Percentiles rank a stretch among this genome's conserved stretches.
phyloP scores from a whole-genome alignment of 768 basidiomycete species.

The Phanerochaete carnosa region DNA sequence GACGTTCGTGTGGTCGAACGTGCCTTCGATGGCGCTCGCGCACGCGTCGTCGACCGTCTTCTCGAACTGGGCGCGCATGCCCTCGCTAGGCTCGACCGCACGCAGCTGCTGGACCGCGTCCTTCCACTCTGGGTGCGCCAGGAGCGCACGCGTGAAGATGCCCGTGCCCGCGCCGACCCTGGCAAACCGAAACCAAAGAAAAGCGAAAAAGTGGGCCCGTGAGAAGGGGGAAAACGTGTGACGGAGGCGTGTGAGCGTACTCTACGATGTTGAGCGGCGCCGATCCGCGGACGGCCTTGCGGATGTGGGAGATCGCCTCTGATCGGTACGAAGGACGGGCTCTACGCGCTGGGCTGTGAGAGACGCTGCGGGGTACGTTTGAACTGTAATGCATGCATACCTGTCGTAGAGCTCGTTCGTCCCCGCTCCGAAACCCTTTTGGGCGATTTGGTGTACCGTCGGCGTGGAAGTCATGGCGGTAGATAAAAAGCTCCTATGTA shows the following conservation, averaged over 20 bases:
- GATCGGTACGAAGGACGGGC: conserved; percentile 82
- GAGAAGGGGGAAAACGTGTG: background rate
- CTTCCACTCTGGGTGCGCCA: conserved; percentile 59
- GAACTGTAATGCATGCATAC: conserved; percentile 31
- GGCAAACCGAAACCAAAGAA: background rate
- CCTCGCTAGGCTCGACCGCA: conserved; percentile 81
- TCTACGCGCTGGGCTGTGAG: conserved; percentile 32
- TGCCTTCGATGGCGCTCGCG: conserved; percentile 56
- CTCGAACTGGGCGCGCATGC: conserved; percentile 77
- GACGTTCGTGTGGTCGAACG: conserved; percentile 63
- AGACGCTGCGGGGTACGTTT: background rate
- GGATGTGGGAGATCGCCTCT: conserved; percentile 58
- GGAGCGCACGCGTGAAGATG: conserved; percentile 80
- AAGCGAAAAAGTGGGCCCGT: no score
- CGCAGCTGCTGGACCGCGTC: conserved; percentile 48
- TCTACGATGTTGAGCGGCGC: conserved; percentile 62
- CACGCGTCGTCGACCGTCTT: conserved; percentile 52
- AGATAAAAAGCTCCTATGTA: background rate
- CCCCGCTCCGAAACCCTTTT: conserved; percentile 69
- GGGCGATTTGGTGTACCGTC: conserved; percentile 63
- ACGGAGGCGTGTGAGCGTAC: conserved; percentile 38
- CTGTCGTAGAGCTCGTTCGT: conserved; percentile 83
- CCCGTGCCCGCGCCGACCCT: conserved; percentile 87
- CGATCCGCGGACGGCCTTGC: conserved; percentile 35
- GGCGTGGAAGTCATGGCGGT: background rate